Evolutionary conservation across 345 rosid genomes (phyloP).

Genomic region (Orychophragmus violaceus): DNA sequence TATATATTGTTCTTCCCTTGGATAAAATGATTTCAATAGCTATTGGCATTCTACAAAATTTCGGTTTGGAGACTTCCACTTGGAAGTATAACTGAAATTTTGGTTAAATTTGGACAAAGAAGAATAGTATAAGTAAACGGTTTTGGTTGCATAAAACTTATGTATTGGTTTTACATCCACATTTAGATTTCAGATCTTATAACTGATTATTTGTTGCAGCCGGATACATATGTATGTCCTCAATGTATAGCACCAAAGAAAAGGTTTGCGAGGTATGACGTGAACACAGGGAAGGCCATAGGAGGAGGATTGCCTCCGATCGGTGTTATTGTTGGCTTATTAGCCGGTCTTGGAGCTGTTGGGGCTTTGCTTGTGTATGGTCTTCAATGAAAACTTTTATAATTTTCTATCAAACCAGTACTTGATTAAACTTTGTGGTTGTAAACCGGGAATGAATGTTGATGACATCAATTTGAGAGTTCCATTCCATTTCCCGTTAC

Average conservation of each 20-base stretch:
- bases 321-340: constrained; percentile 73
- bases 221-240: constrained; percentile 76
- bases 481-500: background rate
- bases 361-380: constrained; percentile 89
- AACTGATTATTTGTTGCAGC: constrained; percentile 36
- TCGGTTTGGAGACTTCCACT: background rate
- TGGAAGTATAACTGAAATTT: background rate
- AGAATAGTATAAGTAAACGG: background rate
- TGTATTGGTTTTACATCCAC: background rate
- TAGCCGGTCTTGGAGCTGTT: constrained; percentile 75
- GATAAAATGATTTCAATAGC: background rate
- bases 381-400: constrained; percentile 44
- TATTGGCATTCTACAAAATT: background rate
- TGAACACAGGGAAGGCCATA: constrained; percentile 73
- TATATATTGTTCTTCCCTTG: background rate
- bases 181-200: background rate
- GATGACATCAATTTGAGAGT: background rate
- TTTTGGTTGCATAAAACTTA: background rate
- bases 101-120: background rate
- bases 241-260: constrained; percentile 90
- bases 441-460: constrained; percentile 9
- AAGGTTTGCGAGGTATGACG: constrained; percentile 80
- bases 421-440: background rate
- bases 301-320: constrained; percentile 92
- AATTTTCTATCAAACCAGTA: background rate